These are phyloP conservation scores for Acacia concinna DNA, from an alignment of 331 rosid genomes.

Conservation along the genomic window DNA sequence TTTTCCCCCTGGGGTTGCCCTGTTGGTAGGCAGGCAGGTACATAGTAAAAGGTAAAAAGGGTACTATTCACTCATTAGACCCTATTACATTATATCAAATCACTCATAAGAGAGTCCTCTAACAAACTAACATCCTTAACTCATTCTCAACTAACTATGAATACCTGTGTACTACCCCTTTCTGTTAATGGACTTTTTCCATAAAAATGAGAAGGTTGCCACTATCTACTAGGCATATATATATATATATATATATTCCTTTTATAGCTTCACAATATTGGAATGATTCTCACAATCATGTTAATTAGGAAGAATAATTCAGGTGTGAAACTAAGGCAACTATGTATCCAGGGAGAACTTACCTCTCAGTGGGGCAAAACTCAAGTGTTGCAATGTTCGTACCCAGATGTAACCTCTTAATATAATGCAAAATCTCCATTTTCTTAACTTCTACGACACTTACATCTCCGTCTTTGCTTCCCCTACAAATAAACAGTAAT, in stretches of 20 bases:
- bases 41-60: background rate
- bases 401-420: slow-evolving; percentile 89
- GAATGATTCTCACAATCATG: slow-evolving; percentile 5
- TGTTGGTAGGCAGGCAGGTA: background rate
- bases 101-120: background rate
- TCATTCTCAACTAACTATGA: background rate
- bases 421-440: slow-evolving; percentile 83
- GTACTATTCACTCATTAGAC: background rate
- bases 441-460: slow-evolving; percentile 84
- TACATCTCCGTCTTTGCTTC: slow-evolving; percentile 91
- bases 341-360: slow-evolving; percentile 9
- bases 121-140: background rate
- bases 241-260: background rate
- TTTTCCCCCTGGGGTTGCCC: background rate
- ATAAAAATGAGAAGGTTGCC: background rate
- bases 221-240: background rate
- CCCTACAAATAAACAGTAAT: slow-evolving; percentile 47
- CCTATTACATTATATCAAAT: background rate
- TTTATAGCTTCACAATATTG: background rate
- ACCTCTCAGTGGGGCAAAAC: slow-evolving; percentile 94
- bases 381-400: slow-evolving; percentile 70
- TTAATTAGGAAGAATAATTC: background rate
- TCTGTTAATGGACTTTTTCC: background rate
- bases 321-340: slow-evolving; percentile 13
- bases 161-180: background rate